Base-by-base conservation (phyloP, 306 rosid genomes). In the Styphnolobium japonicum region DNA sequence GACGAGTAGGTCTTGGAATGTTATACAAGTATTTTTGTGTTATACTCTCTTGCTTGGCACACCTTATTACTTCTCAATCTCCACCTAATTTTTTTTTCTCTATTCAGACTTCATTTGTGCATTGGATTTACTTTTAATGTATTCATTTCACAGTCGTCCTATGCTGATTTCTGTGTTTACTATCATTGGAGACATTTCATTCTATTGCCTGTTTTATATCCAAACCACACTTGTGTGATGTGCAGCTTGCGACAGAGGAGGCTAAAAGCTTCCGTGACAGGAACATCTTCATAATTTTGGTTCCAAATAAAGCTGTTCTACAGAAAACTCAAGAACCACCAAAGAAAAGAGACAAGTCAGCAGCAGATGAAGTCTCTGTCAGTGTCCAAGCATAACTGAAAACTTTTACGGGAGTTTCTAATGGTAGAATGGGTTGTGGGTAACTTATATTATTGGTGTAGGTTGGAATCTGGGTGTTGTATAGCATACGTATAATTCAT, bases 211-310 rank as follows among this genome's bases (percentile, higher is more conserved):
- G 23, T 16, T n/a, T 67, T 60, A 67, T n/a, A 81, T 15, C 65
- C 34, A 62, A 66, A 73, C 71, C 76, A 67, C 81, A 42, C 62
- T 34, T 61, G 73, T 79, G 48, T 88, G 21, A 39, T 60, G 53
- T 84, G 87, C 94, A 96, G 99, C 91, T 93, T 83, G 99, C 89
- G 79, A 69, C 91, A 11, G 99, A 93, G 87, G 99, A 93, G 81
- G 81, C 91, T 61, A 93, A 89, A 81, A 93, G 80, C 88, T 90
- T 96, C 66, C 86, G 92, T n/a, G 98, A 96, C 83, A 86, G 91
- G 82, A 93, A 89, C 80, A 77, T 96, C 29, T 85, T 56, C 81
- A 86, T 96, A 86, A 49, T 87, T 74, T 81, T 96, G 84, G 89
- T 86, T 80, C 99, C 98, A 52, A 96, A 96, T 64, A 93, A 91